Base-by-base conservation (phyloP, 306 rosid species). In the Mimosa bimucronata region DNA sequence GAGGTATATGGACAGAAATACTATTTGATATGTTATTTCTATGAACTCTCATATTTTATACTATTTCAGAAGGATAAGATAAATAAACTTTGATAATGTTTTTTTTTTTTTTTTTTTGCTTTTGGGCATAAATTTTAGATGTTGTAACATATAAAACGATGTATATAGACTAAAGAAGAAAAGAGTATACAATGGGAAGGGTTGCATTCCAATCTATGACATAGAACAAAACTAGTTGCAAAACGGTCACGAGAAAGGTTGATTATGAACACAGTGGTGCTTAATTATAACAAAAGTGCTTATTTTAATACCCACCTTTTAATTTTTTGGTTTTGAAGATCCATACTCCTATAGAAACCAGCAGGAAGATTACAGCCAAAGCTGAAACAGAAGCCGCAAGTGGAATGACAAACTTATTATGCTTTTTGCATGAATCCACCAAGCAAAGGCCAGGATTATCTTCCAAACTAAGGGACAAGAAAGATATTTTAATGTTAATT, bases 381-480 rank as follows among this genome's bases (percentile, higher is more conserved):
- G 50, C 66, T 19, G 66, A 73, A 73, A 73, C 1, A n/a, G 66
- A 52, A 2, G 48, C 66, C 2, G 10, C 4, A n/a, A 73, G 46
- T 50, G 77, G 65, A 13, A 73, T 6, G 11, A 30, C 11, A 31
- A 30, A 52, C 4, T n/a, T n/a, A n/a, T 30, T 52, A 0, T 52
- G 26, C 28, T 28, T 73, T 53, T 34, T 18, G 66, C 66, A 73
- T 52, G 77, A 13, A n/a, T n/a, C 66, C 21, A 3, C 7, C 31
- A 31, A 0, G 19, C 77, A 73, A 5, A 73, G 77, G 23, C 31
- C 77, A 31, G 48, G 77, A 31, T 73, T 73, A 73, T 73, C 66
- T 4, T 0, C 31, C 66, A 73, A 53, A 2, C 66, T 73, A 29
- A 19, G n/a, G 55, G 14, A 71, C 30, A 19, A 18, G 15, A 0